Evolutionary conservation across 2,329 filamentous ascomycete genomes (phyloP), one percentile per base, ranked within the genome.

Genomic region (Colletotrichum ledebouriae): DNA sequence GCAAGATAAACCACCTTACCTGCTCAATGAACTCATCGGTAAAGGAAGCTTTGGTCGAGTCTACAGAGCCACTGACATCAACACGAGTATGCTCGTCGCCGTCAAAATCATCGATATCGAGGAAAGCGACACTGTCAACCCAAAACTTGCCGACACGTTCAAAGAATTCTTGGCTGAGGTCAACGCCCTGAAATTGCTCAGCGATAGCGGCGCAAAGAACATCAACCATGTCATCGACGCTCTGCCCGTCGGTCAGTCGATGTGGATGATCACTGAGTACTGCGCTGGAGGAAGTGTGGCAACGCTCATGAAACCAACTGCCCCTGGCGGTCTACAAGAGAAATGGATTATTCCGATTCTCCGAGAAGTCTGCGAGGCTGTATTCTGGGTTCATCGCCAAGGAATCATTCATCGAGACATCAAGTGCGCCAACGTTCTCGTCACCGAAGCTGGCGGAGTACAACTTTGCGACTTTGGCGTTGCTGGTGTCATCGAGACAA

Each of bases 191-290:
- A 89, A 92, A 73, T 83, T 92, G 66, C 84, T 97, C 59, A 90
- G 90, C 74, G 90, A 93, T 72, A 91, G 86, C 72, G 90, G 89
- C 55, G 92, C 92, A 17, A 87, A 87, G 72, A 95, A 95, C 75
- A 90, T 97, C 80, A 96, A 95, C 76, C 87, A 90, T 73, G 91
- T 95, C 59, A 90, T 94, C 73, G 92, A 94, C 72, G 92, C 92
- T 4, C 85, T 94, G 20, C 89, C 92, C 9, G 89, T 95, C 42
- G 91, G 92, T 47, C 90, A 92, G 73, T 88, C 93, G 69, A 90
- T 97, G 81, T 97, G 93, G 93, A 93, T 96, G 82, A 89, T 96
- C 63, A 94, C 92, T 67, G 92, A 96, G 79, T 94, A 94, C 78
- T 94, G 93, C 73, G 92, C 91, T 6, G 93, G 93, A 70, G 93